A percentile compares a stretch with the other conserved stretches of the same genome.
Evolutionary conservation across 148 eudicot genomes (phyloP).

Genomic region (Chenopodium formosanum): DNA sequence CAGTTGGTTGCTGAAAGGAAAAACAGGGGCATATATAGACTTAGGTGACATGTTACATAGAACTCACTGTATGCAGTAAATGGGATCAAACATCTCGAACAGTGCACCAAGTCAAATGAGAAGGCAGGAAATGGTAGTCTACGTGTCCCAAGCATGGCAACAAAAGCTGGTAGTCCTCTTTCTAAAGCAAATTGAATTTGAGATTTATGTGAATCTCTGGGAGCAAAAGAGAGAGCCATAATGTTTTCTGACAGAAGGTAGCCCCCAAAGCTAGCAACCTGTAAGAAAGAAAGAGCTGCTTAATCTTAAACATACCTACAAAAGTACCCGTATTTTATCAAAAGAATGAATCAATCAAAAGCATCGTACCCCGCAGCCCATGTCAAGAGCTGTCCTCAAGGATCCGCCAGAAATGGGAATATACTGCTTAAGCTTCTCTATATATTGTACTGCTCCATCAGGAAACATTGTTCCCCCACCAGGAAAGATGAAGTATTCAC

Average conservation of each 20-base stretch:
- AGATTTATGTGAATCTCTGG: slow-evolving; percentile 97
- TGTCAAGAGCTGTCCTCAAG: slow-evolving; percentile 96
- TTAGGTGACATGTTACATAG: slow-evolving; percentile 4
- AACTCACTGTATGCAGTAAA: slow-evolving; percentile 95
- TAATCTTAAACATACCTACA: not conserved
- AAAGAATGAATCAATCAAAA: slow-evolving; percentile 11
- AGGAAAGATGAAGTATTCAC: slow-evolving; percentile 88
- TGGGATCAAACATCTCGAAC: slow-evolving; percentile 97
- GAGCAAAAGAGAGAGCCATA: slow-evolving; percentile 88
- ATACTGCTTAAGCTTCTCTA: slow-evolving; percentile 90
- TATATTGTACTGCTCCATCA: slow-evolving; percentile 87
- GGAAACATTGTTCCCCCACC: slow-evolving; percentile 99
- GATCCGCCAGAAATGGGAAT: slow-evolving; percentile 83
- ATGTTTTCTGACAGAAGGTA: slow-evolving; percentile 74
- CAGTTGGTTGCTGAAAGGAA: not conserved
- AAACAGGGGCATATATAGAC: not conserved
- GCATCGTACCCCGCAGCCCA: slow-evolving; percentile 96
- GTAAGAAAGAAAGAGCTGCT: slow-evolving; percentile 23
- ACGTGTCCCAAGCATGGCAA: slow-evolving; percentile 98
- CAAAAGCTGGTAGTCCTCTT: slow-evolving; percentile 96
- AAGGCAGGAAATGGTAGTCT: slow-evolving; percentile 96
- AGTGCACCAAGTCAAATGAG: slow-evolving; percentile 95
- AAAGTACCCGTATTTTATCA: not conserved
- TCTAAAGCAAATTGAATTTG: slow-evolving; percentile 98
- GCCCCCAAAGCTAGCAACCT: slow-evolving; percentile 99